phyloP scores from a whole-genome alignment of 177 flowering plant genomes.

The Vitis hybrid region DNA sequence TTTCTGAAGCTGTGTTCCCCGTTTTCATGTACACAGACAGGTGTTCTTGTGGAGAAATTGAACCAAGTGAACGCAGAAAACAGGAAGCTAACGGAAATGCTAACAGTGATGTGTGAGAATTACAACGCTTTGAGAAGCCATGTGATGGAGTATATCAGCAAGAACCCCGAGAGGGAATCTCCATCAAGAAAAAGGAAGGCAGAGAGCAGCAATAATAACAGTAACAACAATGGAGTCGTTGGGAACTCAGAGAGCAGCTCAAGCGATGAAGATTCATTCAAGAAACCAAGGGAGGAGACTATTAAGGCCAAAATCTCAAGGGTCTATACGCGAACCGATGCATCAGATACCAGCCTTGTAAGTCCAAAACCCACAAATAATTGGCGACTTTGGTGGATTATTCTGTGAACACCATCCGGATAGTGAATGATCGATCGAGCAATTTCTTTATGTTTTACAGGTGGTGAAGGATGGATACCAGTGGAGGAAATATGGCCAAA shows the following conservation, averaged over 20 bases:
- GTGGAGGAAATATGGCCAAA: constrained; percentile 74
- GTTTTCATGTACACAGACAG: constrained; percentile 20
- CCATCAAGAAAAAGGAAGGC: constrained; percentile 41
- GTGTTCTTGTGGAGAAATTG: constrained; percentile 50
- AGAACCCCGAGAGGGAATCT: constrained; percentile 21
- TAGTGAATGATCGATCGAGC: constrained; percentile 5
- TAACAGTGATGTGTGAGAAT: constrained; percentile 52
- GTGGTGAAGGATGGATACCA: constrained; percentile 60
- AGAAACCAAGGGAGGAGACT: constrained; percentile 42
- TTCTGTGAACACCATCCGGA: not conserved
- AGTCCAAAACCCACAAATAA: constrained; percentile 12
- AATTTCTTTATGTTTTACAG: constrained; percentile 15
- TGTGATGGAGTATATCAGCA: constrained; percentile 40
- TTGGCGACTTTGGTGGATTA: not conserved
- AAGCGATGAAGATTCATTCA: constrained; percentile 44
- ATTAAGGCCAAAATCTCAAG: constrained; percentile 43
- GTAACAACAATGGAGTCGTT: constrained; percentile 3
- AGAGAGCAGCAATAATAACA: constrained; percentile 27
- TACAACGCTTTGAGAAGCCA: constrained; percentile 51
- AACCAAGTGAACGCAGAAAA: constrained; percentile 54
- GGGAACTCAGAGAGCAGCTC: constrained; percentile 49
- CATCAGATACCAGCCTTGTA: constrained; percentile 60
- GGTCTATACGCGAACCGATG: constrained; percentile 36
- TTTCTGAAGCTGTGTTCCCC: not conserved
- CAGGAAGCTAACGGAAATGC: constrained; percentile 56